phyloP scores from a whole-genome alignment of 2,329 filamentous ascomycete species.

The Lecanicillium sp. region DNA sequence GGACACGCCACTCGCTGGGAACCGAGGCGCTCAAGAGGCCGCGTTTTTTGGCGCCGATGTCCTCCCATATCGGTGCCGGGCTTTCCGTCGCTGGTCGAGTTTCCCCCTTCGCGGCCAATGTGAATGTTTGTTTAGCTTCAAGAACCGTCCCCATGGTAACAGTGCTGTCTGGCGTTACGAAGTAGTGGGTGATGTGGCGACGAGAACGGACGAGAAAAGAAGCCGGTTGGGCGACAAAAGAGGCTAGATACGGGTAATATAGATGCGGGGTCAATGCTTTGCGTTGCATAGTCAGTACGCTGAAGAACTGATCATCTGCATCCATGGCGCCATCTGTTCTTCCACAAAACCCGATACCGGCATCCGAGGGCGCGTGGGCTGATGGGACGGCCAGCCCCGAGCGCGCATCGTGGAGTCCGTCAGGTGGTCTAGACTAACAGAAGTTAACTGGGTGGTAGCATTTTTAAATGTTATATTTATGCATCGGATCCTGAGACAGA shows the following conservation, averaged over 20 bases:
- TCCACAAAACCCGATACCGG: conserved; percentile 9
- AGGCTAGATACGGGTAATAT: no score
- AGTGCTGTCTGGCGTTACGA: no score
- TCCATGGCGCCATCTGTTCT: no score
- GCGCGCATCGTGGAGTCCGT: no score
- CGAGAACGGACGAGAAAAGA: neutral
- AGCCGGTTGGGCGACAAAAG: neutral
- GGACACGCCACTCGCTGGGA: conserved; percentile 52
- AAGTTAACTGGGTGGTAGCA: no score
- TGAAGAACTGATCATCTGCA: neutral
- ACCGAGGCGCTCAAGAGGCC: conserved; percentile 41
- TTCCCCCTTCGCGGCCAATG: neutral
- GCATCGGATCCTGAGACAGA: no score
- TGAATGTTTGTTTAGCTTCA: neutral
- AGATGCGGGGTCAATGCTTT: no score
- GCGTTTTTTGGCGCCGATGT: conserved; percentile 37
- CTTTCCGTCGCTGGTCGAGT: neutral
- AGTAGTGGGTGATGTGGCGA: no score
- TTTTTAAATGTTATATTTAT: no score
- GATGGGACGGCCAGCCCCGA: no score
- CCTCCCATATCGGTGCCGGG: conserved; percentile 31
- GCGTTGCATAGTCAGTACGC: no score
- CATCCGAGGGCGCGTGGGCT: neutral
- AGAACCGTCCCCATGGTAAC: conserved; percentile 1
- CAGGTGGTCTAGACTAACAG: no score